These are phyloP conservation scores for Penicillium cataractarum DNA, from an alignment of 495 filamentous ascomycete genomes.

Conservation along the genomic window DNA sequence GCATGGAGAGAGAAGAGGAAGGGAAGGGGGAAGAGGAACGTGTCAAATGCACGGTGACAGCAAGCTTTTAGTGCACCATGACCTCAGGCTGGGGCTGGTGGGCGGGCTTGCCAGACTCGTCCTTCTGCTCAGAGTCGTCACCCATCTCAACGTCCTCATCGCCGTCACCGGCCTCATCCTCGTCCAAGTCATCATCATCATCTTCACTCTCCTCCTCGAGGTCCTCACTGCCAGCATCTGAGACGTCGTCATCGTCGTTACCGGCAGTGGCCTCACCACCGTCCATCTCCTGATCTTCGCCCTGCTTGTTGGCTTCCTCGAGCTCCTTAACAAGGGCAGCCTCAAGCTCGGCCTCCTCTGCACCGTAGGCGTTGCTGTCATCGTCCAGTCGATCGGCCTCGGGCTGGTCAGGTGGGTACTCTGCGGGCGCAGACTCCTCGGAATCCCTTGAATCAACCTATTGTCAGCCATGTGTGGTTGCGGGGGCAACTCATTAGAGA, in stretches of 20 bases:
- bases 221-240: conserved; percentile 91
- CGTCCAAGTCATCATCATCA: conserved; percentile 83
- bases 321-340: conserved; percentile 61
- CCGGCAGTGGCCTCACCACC: conserved; percentile 62
- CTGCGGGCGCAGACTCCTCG: conserved; percentile 91
- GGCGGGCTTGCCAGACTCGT: conserved; percentile 40
- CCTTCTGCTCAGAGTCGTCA: conserved; percentile 58
- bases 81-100: conserved; percentile 50
- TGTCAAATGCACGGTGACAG: not conserved
- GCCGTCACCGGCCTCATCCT: conserved; percentile 67
- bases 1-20: conserved; percentile 11
- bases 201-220: conserved; percentile 92
- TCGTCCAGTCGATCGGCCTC: conserved; percentile 87
- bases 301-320: conserved; percentile 55
- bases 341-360: conserved; percentile 64
- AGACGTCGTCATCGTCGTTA: conserved; percentile 73
- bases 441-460: conserved; percentile 74
- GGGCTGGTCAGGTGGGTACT: conserved; percentile 96
- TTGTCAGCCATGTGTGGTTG: conserved; percentile 5
- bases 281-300: conserved; percentile 81
- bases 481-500: conserved; percentile 5
- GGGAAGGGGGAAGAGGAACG: conserved; percentile 6
- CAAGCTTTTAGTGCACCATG: conserved; percentile 52
- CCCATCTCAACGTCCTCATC: conserved; percentile 87
- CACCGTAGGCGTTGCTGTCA: conserved; percentile 83